A percentile compares a stretch with the other conserved stretches of the same genome.
Conservation (phyloP, 2,329 filamentous ascomycete genomes). For the Ophiosphaerella korrae region DNA sequence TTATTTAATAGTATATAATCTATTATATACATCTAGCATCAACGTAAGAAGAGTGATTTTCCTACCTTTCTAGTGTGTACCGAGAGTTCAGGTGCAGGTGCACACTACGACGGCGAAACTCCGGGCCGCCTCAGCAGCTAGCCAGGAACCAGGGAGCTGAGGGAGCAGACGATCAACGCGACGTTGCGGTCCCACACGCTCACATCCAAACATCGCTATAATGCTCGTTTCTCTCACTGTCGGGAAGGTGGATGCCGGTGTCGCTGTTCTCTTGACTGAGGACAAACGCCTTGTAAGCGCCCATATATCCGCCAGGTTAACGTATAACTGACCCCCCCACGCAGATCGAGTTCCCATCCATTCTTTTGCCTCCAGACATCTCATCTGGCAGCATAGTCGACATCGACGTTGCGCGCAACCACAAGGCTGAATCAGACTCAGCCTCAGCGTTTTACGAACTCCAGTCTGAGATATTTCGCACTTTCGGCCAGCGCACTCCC, state of each 20-base stretch:
- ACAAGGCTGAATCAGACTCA: conserved; percentile 74
- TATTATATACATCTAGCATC: too few species aligned
- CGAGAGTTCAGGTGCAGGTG: neutral
- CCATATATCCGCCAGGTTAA: conserved; percentile 20
- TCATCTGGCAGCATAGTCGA: conserved; percentile 96
- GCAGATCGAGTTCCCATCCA: conserved; percentile 98
- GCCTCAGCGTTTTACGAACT: conserved; percentile 78
- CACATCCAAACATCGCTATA: conserved; percentile 25
- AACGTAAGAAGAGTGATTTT: too few species aligned
- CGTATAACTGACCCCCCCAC: conserved; percentile 26
- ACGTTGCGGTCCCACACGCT: neutral
- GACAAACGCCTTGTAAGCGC: conserved; percentile 88
- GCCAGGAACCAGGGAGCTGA: conserved; percentile 7
- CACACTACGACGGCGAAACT: neutral
- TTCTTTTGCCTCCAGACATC: conserved; percentile 93
- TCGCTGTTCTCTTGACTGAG: conserved; percentile 93
- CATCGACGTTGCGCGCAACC: conserved; percentile 91
- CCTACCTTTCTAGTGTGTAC: too few species aligned
- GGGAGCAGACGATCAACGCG: neutral
- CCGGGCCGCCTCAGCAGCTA: neutral
- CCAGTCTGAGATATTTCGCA: conserved; percentile 85
- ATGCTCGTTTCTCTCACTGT: conserved; percentile 97
- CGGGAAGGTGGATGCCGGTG: conserved; percentile 98
- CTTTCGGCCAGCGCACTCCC: conserved; percentile 83
- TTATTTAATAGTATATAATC: too few species aligned